Base-by-base conservation (phyloP, 2,329 filamentous ascomycete species). In the Podosphaera fusca region DNA sequence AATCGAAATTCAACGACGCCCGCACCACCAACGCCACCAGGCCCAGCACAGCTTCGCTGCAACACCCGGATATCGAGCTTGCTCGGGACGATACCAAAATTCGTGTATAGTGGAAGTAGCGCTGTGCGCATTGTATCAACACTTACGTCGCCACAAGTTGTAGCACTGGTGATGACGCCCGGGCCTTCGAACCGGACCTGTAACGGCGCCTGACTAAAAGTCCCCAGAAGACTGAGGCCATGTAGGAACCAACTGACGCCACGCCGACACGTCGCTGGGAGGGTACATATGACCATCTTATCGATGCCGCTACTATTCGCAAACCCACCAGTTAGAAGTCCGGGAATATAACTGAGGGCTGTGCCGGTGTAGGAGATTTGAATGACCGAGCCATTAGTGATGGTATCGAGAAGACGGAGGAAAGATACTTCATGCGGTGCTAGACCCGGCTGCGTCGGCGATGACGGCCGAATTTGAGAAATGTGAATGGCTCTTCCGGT, bases 291-390 rank as follows among this genome's bases (percentile, higher is more conserved):
- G 64, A 96, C 80, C 45, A 94, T 78, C 63, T 90, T 85, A 10
- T 10, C 10, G 35, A 10, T 38, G 9, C 62, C 62, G 14, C 72
- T 74, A 42, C 85, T 82, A 64, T 87, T 87, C 55, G 82, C 77
- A 21, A 85, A 80, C 52, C 82, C 84, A 60, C 92, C 92, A 0
- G 87, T 92, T 65, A 98, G 94, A 46, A 98, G 75, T 40, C 92
- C 92, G 0, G 92, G 92, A 62, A 86, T 84, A 72, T 94, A 98
- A 42, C 89, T 83, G 57, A 98, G 79, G 0, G 87, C 89, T 0
- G 92, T 96, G 67, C 92, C 92, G 1, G 88, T 95, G 72, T 94
- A 92, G 9, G 88, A 95, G 64, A 98, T 95, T 66, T 95, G 89
- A 72, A 96, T 87, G 57, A 85, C 82, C 58, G 85, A 86, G 71